Evolutionary conservation across 2,329 filamentous ascomycete genomes (phyloP), one percentile per base, ranked within the genome.

Genomic region (Talaromyces sp.): DNA sequence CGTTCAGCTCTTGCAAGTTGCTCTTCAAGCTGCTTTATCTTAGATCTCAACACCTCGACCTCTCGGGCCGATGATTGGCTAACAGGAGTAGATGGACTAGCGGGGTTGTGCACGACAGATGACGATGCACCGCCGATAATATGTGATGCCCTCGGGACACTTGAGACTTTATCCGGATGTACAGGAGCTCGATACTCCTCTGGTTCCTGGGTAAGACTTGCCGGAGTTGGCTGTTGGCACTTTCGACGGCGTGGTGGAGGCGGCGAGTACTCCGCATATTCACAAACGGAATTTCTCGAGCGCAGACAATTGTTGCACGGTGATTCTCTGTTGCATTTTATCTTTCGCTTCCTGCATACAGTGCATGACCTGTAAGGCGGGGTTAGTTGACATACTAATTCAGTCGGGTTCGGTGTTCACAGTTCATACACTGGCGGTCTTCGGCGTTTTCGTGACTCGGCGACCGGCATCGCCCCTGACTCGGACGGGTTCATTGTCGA

Each of bases 221-320:
- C 9, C 24, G 24, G 24, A 27, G 24, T 27, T 20, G 27, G 14
- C n/a, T 19, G 29, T 3, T 9, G 8, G 10, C 22, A 14, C 27
- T 9, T 42, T 16, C 10, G 10, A 22, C 46, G 43, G 7, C 37
- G 44, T 17, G 16, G 44, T 6, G 54, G 57, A 16, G 49, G 50
- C 22, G 58, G 46, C 5, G 51, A 49, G 1, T 49, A 41, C 13
- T 29, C 54, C 7, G 58, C 54, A 22, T 61, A 67, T 5, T 52
- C 32, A 16, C 62, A 62, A 19, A 59, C 64, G 7, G 71, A 65
- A 60, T 58, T 61, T 22, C 58, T 64, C 0, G 62, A 60, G 5
- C 80, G 79, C n/a, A 80, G 54, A 62, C 85, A 87, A 52, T 85
- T 83, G 54, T 74, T 77, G 61, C 85, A 87, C 1, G 85, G 85